Evolutionary conservation across 2,329 filamentous ascomycete genomes (phyloP).

Genomic region (Cercospora sojina): DNA sequence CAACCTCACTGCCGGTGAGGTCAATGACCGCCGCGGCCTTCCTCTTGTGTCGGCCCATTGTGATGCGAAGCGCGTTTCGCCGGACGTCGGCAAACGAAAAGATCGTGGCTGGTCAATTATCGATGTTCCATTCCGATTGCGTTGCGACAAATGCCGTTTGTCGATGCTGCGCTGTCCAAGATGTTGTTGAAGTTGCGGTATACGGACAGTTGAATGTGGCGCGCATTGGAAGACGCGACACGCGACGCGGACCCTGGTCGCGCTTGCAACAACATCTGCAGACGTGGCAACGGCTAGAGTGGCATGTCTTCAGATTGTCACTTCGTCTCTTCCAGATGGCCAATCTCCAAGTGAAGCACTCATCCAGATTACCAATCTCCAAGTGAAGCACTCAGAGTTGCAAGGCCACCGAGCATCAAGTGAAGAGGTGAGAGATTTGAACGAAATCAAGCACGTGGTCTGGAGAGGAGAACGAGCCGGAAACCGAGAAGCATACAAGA

Average conservation of each 20-base stretch:
- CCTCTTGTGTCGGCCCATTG: background rate
- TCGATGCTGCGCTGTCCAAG: background rate
- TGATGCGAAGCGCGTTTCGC: background rate
- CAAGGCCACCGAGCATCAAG: background rate
- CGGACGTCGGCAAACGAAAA: background rate
- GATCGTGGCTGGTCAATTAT: background rate
- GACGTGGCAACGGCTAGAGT: background rate
- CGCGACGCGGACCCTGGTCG: slow-evolving; percentile 3
- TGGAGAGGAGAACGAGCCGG: too few species aligned
- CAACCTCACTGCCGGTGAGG: slow-evolving; percentile 5
- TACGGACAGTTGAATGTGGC: background rate
- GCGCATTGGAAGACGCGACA: background rate
- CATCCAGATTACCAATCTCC: too few species aligned
- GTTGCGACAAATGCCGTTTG: background rate
- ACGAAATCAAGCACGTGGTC: background rate
- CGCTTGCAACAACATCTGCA: background rate
- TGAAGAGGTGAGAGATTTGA: background rate
- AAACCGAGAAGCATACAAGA: too few species aligned
- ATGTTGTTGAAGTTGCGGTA: background rate
- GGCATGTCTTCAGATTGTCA: too few species aligned
- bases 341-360: too few species aligned
- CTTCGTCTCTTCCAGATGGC: too few species aligned
- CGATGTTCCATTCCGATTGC: too few species aligned
- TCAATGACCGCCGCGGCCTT: slow-evolving; percentile 1
- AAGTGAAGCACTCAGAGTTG: too few species aligned